A percentile compares a stretch with the other conserved stretches of the same genome.
phyloP scores from a whole-genome alignment of 208 protist species.

The Acanthamoeba healyi region DNA sequence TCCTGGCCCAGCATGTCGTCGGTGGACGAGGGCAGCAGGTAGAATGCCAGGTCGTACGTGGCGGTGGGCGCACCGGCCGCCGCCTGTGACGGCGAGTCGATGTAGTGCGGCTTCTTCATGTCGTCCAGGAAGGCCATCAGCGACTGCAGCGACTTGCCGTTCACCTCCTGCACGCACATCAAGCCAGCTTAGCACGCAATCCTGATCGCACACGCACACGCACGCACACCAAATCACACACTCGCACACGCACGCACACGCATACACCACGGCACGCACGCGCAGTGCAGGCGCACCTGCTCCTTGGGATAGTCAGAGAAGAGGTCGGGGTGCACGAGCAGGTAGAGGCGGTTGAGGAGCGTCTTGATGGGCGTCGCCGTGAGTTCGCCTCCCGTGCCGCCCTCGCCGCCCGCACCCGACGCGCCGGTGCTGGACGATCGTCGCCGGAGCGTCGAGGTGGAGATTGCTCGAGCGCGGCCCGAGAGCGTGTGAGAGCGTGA shows the following conservation, averaged over 20 bases:
- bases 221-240: too few species aligned
- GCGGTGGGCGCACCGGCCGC: not conserved
- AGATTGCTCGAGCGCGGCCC: not conserved
- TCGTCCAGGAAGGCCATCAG: slow-evolving; percentile 42
- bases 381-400: not conserved
- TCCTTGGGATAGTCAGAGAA: slow-evolving; percentile 48
- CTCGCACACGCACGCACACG: not conserved
- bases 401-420: not conserved
- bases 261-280: not conserved
- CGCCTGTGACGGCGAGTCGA: not conserved
- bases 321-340: slow-evolving; percentile 54
- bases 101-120: slow-evolving; percentile 9
- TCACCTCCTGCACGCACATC: slow-evolving; percentile 1
- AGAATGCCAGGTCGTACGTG: not conserved
- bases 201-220: too few species aligned
- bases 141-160: slow-evolving; percentile 42
- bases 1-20: not conserved
- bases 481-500: too few species aligned
- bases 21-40: slow-evolving; percentile 15
- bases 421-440: too few species aligned
- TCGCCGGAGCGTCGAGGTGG: not conserved
- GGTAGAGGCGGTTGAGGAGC: slow-evolving; percentile 59
- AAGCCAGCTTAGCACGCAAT: too few species aligned
- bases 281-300: too few species aligned
- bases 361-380: slow-evolving; percentile 37